phyloP scores from a whole-genome alignment of 2,329 filamentous ascomycete genomes.

The Colletotrichum filicis region DNA sequence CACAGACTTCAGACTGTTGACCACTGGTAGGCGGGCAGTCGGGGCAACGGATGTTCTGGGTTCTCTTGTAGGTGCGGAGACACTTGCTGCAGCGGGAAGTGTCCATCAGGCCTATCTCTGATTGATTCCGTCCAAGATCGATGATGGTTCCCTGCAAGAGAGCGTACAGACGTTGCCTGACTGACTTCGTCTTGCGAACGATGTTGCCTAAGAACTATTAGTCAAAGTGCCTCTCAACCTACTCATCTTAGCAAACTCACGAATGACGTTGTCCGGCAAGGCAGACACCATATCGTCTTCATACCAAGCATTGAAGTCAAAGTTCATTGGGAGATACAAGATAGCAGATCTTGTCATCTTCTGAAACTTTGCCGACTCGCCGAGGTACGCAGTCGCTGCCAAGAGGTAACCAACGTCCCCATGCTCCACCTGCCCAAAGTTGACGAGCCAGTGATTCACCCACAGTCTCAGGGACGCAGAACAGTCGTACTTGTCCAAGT shows the following conservation, averaged over 20 bases:
- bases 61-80: background rate
- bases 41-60: background rate
- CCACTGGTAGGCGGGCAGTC: background rate
- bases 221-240: background rate
- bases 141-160: background rate
- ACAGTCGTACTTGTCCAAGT: background rate
- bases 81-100: background rate
- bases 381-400: background rate
- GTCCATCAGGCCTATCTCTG: background rate
- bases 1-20: background rate
- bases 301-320: background rate
- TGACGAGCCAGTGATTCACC: background rate
- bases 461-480: background rate
- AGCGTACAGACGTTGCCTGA: background rate
- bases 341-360: background rate
- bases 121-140: background rate
- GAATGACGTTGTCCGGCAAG: background rate
- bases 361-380: background rate
- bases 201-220: background rate
- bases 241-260: background rate
- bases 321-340: background rate
- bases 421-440: background rate
- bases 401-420: background rate
- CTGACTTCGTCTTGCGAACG: background rate
- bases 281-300: background rate